Percentiles rank a stretch among this genome's conserved stretches.
phyloP scores from a whole-genome alignment of 495 filamentous ascomycete species.

The Pyronema omphalodes region DNA sequence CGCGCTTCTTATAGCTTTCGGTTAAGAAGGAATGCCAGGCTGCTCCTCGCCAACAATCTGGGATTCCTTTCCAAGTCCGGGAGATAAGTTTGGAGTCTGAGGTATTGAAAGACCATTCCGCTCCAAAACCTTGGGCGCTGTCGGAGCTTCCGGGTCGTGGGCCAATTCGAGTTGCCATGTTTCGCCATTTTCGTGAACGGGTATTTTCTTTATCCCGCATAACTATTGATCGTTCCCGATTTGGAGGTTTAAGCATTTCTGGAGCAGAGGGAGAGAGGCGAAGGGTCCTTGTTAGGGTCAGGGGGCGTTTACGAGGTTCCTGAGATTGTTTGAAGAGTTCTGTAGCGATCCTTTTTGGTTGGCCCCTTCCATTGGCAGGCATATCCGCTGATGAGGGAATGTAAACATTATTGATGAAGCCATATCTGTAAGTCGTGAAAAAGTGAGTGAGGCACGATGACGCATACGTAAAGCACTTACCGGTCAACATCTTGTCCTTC shows the following conservation, averaged over 20 bases:
- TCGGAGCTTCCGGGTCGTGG: constrained; percentile 28
- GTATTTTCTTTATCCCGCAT: constrained; percentile 63
- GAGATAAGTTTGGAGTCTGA: constrained; percentile 71
- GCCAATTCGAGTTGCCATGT: constrained; percentile 59
- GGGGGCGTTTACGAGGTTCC: constrained; percentile 23
- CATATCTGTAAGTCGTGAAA: constrained; percentile 41
- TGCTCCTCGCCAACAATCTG: constrained; percentile 81
- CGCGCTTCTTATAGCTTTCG: constrained; percentile 52
- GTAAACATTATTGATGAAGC: constrained; percentile 55
- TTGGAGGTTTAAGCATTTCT: constrained; percentile 21
- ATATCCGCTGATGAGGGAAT: constrained; percentile 19
- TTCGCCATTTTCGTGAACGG: constrained; percentile 86
- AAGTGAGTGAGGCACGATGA: neutral
- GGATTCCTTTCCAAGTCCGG: constrained; percentile 94
- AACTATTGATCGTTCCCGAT: constrained; percentile 9
- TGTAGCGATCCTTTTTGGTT: constrained; percentile 26
- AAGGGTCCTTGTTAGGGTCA: constrained; percentile 23
- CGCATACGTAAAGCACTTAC: constrained; percentile 7
- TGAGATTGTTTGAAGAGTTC: constrained; percentile 17
- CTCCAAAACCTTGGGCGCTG: constrained; percentile 46
- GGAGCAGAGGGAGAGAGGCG: constrained; percentile 19
- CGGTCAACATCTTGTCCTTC: constrained; percentile 72
- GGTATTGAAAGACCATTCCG: constrained; percentile 78
- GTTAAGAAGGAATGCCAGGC: constrained; percentile 91
- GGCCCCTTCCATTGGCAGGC: constrained; percentile 2